Conservation (phyloP, 164 flowering plant species). For the Nymphaea colorata region DNA sequence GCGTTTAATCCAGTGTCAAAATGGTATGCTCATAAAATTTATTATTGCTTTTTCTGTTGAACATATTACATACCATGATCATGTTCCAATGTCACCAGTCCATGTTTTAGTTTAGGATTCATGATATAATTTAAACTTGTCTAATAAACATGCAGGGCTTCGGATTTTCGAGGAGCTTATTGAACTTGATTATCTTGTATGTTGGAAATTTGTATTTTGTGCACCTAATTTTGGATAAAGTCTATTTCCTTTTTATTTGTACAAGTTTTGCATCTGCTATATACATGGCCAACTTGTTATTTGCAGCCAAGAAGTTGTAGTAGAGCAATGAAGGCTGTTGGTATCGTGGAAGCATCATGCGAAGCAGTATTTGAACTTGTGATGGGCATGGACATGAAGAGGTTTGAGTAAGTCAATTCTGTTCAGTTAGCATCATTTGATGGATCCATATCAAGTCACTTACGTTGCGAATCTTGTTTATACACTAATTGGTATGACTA, state of each 20-base stretch:
- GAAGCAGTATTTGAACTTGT: slow-evolving; percentile 98
- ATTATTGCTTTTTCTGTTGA: too few relatives aligned
- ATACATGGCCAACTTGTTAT: not conserved
- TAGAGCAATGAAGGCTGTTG: slow-evolving; percentile 99
- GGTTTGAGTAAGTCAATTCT: slow-evolving; percentile 76
- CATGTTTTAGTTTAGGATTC: too few relatives aligned
- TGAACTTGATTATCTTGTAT: slow-evolving; percentile 96
- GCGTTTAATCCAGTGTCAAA: slow-evolving; percentile 98
- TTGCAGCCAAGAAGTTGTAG: slow-evolving; percentile 98
- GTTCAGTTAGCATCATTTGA: too few relatives aligned
- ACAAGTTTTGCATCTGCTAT: too few relatives aligned
- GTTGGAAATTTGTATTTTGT: slow-evolving; percentile 11
- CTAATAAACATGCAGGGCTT: slow-evolving; percentile 49
- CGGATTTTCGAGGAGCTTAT: slow-evolving; percentile 98
- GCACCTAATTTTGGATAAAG: not conserved
- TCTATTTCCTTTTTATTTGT: too few relatives aligned
- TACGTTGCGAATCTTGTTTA: too few relatives aligned
- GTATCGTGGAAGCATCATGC: slow-evolving; percentile 94
- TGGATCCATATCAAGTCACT: too few relatives aligned
- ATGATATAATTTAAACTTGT: not conserved
- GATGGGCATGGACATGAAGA: slow-evolving; percentile 98
- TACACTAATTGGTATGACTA: too few relatives aligned
- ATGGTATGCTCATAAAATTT: slow-evolving; percentile 29
- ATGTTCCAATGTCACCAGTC: too few relatives aligned
- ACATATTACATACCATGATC: too few relatives aligned